phyloP scores from a whole-genome alignment of 1,284 basidiomycete genomes.

The Sphagnurus paluster region DNA sequence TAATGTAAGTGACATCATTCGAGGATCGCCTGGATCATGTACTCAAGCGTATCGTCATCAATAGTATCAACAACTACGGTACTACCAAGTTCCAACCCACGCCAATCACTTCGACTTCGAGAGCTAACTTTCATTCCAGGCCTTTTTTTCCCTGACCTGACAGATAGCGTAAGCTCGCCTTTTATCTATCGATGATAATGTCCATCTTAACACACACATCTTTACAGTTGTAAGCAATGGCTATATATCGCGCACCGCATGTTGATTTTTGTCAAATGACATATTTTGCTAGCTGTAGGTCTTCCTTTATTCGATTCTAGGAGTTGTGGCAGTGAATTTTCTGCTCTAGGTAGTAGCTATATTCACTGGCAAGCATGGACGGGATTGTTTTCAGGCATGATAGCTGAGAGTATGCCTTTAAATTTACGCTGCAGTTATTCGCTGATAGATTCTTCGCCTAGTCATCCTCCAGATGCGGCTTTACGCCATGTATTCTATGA shows the following conservation, averaged over 20 bases:
- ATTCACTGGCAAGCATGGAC: constrained; percentile 62
- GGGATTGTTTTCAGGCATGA: constrained; percentile 49
- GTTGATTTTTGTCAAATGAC: neutral
- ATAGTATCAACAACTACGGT: constrained; percentile 55
- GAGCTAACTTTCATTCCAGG: constrained; percentile 19
- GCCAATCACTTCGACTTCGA: constrained; percentile 1
- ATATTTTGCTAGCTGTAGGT: constrained; percentile 8
- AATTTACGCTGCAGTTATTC: neutral
- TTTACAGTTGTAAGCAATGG: constrained; percentile 16
- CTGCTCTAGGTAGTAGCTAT: constrained; percentile 38
- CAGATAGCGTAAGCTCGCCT: constrained; percentile 23
- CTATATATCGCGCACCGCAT: no score
- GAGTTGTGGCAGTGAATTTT: neutral
- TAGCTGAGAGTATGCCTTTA: constrained; percentile 55
- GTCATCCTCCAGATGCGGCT: constrained; percentile 62
- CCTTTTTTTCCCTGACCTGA: constrained; percentile 30
- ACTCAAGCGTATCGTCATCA: neutral
- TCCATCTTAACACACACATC: neutral
- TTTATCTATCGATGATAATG: neutral
- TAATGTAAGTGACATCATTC: constrained; percentile 42
- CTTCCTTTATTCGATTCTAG: neutral
- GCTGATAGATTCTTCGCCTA: constrained; percentile 20
- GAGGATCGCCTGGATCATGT: neutral
- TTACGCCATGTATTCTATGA: constrained; percentile 57
- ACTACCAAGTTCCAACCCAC: constrained; percentile 18